These are phyloP conservation scores for Microcyclospora pomicola DNA, from an alignment of 2,329 filamentous ascomycete species.

Conservation along the genomic window DNA sequence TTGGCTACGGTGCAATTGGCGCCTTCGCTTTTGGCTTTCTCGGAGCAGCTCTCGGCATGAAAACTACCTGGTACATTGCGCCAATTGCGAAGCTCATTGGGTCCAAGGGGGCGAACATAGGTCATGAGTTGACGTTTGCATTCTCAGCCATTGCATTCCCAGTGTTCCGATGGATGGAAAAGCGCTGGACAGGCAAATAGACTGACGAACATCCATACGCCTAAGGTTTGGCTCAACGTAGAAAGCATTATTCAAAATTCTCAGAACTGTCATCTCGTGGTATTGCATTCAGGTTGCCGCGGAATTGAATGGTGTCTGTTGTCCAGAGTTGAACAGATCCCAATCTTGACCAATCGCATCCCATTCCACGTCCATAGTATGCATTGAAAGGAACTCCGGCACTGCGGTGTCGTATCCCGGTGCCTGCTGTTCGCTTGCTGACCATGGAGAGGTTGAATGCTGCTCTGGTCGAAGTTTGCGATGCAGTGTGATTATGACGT, in stretches of 20 bases:
- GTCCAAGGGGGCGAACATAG: constrained; percentile 5
- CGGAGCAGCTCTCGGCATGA: constrained; percentile 6
- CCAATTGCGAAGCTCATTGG: constrained; percentile 5
- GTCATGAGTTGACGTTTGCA: constrained; percentile 5
- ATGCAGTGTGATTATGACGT: constrained; percentile 4
- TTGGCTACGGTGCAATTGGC: constrained; percentile 4
- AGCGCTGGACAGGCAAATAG: constrained; percentile 1
- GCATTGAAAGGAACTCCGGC: constrained; percentile 4
- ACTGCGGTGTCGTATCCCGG: constrained; percentile 2
- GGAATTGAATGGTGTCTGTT: too few relatives aligned
- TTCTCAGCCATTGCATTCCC: constrained; percentile 5
- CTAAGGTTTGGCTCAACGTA: too few relatives aligned
- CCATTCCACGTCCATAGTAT: constrained; percentile 4
- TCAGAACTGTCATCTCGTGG: too few relatives aligned
- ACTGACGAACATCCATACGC: too few relatives aligned
- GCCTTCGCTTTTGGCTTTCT: constrained; percentile 5
- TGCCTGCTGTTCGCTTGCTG: constrained; percentile 2
- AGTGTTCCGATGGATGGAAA: constrained; percentile 4
- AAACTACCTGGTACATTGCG: constrained; percentile 5
- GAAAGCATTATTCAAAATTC: too few relatives aligned
- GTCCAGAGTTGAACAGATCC: too few relatives aligned
- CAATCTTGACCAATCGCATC: too few relatives aligned
- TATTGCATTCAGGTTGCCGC: too few relatives aligned
- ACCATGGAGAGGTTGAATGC: not conserved
- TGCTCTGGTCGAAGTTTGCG: constrained; percentile 3